phyloP scores from a whole-genome alignment of 1,139 yeast species.

The Neolecta irregularis region DNA sequence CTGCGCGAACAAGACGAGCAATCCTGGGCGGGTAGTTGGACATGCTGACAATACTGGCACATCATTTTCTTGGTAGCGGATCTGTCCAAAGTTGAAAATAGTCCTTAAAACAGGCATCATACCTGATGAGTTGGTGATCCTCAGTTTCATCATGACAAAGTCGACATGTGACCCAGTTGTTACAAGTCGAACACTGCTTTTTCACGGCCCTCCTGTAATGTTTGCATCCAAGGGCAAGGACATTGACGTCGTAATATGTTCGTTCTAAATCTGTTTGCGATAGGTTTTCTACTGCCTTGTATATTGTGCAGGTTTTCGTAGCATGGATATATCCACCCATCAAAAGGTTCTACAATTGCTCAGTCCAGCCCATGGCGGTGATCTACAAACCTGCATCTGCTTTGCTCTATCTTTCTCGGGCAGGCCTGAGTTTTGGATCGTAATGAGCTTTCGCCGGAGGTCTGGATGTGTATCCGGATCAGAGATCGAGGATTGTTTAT shows the following conservation, averaged over 20 bases:
- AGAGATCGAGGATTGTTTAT: neutral
- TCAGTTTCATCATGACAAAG: constrained; percentile 52
- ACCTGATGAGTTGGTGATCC: constrained; percentile 50
- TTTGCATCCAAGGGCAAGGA: constrained; percentile 49
- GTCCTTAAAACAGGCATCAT: no score
- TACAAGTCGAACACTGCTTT: constrained; percentile 62
- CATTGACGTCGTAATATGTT: constrained; percentile 34
- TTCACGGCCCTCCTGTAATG: constrained; percentile 81
- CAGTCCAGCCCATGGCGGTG: no score
- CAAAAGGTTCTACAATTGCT: constrained; percentile 16
- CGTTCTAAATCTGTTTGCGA: constrained; percentile 19
- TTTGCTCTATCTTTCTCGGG: constrained; percentile 41
- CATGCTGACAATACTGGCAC: constrained; percentile 65
- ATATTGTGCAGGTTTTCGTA: constrained; percentile 7
- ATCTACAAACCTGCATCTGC: constrained; percentile 47
- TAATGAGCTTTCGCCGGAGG: constrained; percentile 40
- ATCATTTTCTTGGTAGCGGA: constrained; percentile 53
- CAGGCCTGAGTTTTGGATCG: constrained; percentile 36
- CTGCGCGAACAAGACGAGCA: constrained; percentile 53
- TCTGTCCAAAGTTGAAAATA: no score
- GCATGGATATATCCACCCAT: constrained; percentile 14
- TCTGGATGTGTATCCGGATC: constrained; percentile 15
- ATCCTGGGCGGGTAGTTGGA: constrained; percentile 56
- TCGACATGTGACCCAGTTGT: constrained; percentile 64
- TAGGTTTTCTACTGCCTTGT: constrained; percentile 19